Evolutionary conservation across 164 flowering plant species (phyloP).

Genomic region (Dillenia turbinata): DNA sequence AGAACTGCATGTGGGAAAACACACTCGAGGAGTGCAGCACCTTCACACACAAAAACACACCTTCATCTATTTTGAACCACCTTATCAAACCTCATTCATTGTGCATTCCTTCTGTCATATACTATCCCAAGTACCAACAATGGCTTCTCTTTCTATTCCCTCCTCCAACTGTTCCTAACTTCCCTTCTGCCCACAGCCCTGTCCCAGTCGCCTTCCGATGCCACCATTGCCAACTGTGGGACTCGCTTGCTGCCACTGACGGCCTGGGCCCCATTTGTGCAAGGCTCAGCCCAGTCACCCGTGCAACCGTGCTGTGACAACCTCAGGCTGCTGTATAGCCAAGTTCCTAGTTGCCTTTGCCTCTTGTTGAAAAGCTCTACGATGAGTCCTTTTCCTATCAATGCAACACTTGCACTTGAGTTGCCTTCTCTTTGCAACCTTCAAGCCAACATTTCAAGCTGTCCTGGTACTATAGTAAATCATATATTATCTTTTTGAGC

Average conservation of each 20-base stretch:
- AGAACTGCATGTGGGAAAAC: too few species aligned
- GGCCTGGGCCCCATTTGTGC: constrained; percentile 65
- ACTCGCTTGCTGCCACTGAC: constrained; percentile 36
- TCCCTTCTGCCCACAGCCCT: background rate
- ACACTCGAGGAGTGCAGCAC: too few species aligned
- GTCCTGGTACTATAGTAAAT: constrained; percentile 42
- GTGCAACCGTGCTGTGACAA: constrained; percentile 47
- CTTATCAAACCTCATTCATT: too few species aligned
- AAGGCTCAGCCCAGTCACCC: constrained; percentile 41
- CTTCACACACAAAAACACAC: too few species aligned
- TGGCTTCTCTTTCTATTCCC: constrained; percentile 12
- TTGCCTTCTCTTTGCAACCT: constrained; percentile 59
- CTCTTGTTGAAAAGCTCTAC: constrained; percentile 40
- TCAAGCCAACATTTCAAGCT: constrained; percentile 23
- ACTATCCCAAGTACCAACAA: background rate
- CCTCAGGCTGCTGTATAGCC: constrained; percentile 34
- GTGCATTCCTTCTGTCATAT: too few species aligned
- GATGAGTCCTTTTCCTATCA: constrained; percentile 40
- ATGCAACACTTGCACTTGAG: constrained; percentile 53
- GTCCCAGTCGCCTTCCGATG: constrained; percentile 6
- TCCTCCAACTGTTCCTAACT: constrained; percentile 10
- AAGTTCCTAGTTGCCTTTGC: constrained; percentile 58
- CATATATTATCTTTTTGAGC: background rate
- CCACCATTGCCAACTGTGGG: constrained; percentile 36
- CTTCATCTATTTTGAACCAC: too few species aligned